Base-by-base conservation (phyloP, 2,329 filamentous ascomycete species). In the Colletotrichum sansevieriae region DNA sequence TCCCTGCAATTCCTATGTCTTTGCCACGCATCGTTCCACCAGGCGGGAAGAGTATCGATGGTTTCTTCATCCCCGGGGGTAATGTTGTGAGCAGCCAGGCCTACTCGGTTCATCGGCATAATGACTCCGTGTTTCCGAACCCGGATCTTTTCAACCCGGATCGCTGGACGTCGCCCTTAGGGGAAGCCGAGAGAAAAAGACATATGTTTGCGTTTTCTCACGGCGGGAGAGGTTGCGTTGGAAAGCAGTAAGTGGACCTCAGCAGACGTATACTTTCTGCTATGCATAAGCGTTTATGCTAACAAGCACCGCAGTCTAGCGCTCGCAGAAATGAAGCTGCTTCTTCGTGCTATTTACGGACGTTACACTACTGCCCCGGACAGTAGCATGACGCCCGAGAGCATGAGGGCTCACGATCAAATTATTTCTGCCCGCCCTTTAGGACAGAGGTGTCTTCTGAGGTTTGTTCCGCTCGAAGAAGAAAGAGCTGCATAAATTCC, bases 121-220 rank as follows among this genome's bases (percentile, higher is more conserved):
- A 90, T 70, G 77, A 80, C 10, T 84, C 90, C 63, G 91, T 93
- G 1, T 98, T 96, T 76, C 89, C 91, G 1, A 86, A 94, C 44
- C 91, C 94, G 0, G 92, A 97, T 65, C 80, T 78, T 3, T 98
- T 94, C 76, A 84, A 90, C 57, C 95, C 95, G 0, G 92, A 95
- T 64, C 87, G 95, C 72, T 98, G 95, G 95, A 87, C 97, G 72
- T 88, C 86, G 10, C 84, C 86, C 9, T 85, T 90, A 47, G 93
- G 92, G 4, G 93, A 95, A 73, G 85, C 91, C 66, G 92, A 95
- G 73, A 83, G 88, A 63, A 87, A 87, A 72, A 81, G 87, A 39
- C 74, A 87, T 12, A 87, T 90, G 73, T 91, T 91, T 80, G 86
- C 90, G 0, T 92, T 92, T 79, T 85, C 88, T 4, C 86, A 82